A percentile compares a stretch with the other conserved stretches of the same genome.
These are phyloP conservation scores for Clavispora asparagi DNA, from an alignment of 805 yeast species.

Conservation along the genomic window DNA sequence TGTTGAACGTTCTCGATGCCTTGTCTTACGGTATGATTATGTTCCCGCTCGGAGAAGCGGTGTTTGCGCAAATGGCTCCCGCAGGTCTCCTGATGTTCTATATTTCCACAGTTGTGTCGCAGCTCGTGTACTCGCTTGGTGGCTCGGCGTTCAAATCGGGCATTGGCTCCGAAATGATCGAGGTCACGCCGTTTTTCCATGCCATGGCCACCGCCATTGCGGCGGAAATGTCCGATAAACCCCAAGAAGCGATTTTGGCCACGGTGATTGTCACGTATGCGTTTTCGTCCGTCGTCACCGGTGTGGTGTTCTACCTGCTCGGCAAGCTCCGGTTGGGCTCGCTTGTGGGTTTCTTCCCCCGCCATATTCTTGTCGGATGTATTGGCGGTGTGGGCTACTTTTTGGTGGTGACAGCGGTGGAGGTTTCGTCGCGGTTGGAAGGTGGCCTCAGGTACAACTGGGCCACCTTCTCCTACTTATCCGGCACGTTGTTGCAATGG, in stretches of 20 bases:
- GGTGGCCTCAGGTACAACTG: constrained; percentile 64
- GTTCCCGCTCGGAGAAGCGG: constrained; percentile 82
- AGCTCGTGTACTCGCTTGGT: constrained; percentile 82
- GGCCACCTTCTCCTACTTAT: constrained; percentile 47
- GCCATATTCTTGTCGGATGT: constrained; percentile 94
- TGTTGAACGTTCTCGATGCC: constrained; percentile 87
- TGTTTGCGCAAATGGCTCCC: constrained; percentile 76
- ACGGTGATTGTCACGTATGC: constrained; percentile 88
- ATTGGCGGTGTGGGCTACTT: constrained; percentile 98
- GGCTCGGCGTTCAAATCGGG: constrained; percentile 86
- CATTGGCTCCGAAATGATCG: constrained; percentile 98
- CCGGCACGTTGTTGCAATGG: constrained; percentile 54
- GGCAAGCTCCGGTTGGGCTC: constrained; percentile 82
- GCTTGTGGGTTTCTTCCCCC: constrained; percentile 89
- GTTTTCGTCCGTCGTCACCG: constrained; percentile 78
- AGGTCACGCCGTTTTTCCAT: constrained; percentile 97
- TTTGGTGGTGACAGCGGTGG: constrained; percentile 82
- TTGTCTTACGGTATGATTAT: constrained; percentile 96
- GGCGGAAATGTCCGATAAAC: constrained; percentile 40
- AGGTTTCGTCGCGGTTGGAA: constrained; percentile 79
- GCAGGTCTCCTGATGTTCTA: constrained; percentile 93
- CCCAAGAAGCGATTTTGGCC: constrained; percentile 55
- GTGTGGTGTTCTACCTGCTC: constrained; percentile 66
- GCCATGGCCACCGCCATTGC: constrained; percentile 80
- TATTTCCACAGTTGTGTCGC: constrained; percentile 85